Evolutionary conservation across 2,329 filamentous ascomycete species (phyloP), one percentile per base, ranked within the genome.

Genomic region (Aspergillus aculeatus): DNA sequence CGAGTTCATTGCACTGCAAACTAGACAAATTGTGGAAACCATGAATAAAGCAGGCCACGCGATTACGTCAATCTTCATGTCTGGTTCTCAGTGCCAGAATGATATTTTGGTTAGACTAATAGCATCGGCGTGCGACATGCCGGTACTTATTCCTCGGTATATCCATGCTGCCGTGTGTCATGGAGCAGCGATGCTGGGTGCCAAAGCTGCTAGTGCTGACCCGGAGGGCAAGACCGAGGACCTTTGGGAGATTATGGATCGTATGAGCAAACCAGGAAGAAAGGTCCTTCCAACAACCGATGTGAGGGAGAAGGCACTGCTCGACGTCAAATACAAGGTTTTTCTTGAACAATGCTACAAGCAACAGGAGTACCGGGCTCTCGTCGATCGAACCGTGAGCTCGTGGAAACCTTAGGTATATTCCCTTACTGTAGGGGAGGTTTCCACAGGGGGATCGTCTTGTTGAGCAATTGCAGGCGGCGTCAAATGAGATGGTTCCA

Each of bases 1-100:
- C 86, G 95, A 99, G 79, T 98, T 98, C 78, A 98, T 99, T 69
- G 93, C 95, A 31, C 85, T 98, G 75, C 95, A 99, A 78, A 99
- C 95, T 0, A 88, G 91, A 60, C 95, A 99, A 77, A 99, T 99
- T 69, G 85, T 99, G 64, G 89, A 96, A 70, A 85, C 89, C 38
- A 97, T 99, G 93, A 99, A 98, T 82, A 81, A 84, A 50, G 83
- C 92, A 1, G 95, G 95, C 10, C 95, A 99, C 79, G 82, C 85
- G 67, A 93, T 99, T 75, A 87, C 84, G 53, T 94, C 89, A 64
- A 96, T 99, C 77, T 99, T 98, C 85, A 98, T 99, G 95, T 96
- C 92, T 4, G 95, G 95, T 62, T 96, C 91, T 11, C 95, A 98
- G 76, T 99, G 95, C 81, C 93, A 97, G 78, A 99, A 99, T 77